Evolutionary conservation across 768 basidiomycete genomes (phyloP), one percentile per base, ranked within the genome.

Genomic region (Candolleomyces efflorescens): DNA sequence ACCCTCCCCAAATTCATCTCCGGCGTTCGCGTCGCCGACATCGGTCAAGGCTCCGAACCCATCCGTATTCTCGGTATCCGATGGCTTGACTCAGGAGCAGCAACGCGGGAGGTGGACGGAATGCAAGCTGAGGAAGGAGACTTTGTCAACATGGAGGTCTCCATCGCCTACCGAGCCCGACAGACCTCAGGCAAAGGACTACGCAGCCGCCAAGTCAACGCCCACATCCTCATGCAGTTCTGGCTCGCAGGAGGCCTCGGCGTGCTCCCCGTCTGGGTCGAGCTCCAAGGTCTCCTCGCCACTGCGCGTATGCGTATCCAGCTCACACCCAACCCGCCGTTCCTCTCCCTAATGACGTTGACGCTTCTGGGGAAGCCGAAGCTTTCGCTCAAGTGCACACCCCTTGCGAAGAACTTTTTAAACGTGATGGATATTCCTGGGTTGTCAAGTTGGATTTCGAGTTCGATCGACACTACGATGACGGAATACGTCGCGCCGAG

Each of bases 341-440:
- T 84, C 61, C 57, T 78, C 7, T 72, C 73, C 5, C 32, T 72
- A 5, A 75, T 78, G 64, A 79, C 79, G 0, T 37, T 90, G 59
- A 84, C 89, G 0, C 72, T 92, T 15, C 81, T 90, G 62, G 89
- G 89, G 17, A 80, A 88, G 5, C 90, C 90, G 0, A 76, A 78
- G 38, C 80, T 88, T 43, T 80, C 81, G 20, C 73, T 88, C 27
- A 83, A 82, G 18, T 87, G 83, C 47, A 82, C 84, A 1, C 87
- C 90, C 0, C 75, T 91, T 60, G 74, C 80, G 46, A 80, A 77
- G 61, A 68, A 75, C 6, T 80, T 89, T n/a, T 77, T 88, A 15
- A 90, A 91, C 66, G 74, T 92, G n/a, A 84, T 92, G 78, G 86
- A 92, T 68, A 67, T 92, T 1, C 90, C 90, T 0, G 80, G 84